Evolutionary conservation across 306 rosid genomes (phyloP), one percentile per base, ranked within the genome.

Genomic region (Elaeagnus macrophylla): DNA sequence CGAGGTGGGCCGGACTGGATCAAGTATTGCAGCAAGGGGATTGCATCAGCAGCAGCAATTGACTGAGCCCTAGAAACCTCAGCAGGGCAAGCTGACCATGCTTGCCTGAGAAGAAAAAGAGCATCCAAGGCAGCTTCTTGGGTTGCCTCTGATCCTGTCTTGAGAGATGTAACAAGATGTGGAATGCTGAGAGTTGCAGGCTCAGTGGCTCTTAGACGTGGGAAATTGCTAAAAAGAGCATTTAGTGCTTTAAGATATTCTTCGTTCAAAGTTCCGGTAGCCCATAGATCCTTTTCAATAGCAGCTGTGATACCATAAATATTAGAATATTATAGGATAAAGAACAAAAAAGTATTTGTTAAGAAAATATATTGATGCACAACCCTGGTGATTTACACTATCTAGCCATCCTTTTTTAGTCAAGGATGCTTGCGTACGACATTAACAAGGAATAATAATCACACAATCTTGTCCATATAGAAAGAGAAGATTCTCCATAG

Each of bases 21-120:
- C 67, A 93, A 64, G 76, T 82, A 87, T 72, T 93, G 99, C 74
- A 93, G 84, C 67, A 93, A 74, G 7, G 99, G 96, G 63, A 88
- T 93, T 37, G 99, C 96, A 68, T 93, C 99, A 0, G 99, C 96
- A 59, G 99, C 96, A 37, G 95, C 96, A 67, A 87, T 73, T 55
- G 96, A 93, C 81, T 93, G 99, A 72, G 96, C 86, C 72, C 95
- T 80, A 48, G 99, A 93, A 67, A 93, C 85, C 66, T 93, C 99
- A 10, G 95, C 99, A 1, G 99, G 95, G 70, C 96, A 93, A 16
- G 99, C 99, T 40, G 96, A 87, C 99, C 99, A 93, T 72, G 99
- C 99, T 93, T 93, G 99, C 65, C 96, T 77, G 16, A 93, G 89
- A 70, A 93, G 86, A 75, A 93, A 93, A 39, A 93, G 95, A 10